A percentile compares a stretch with the other conserved stretches of the same genome.
Conservation (phyloP, 2,329 filamentous ascomycete genomes). For the Plenodomus lindquistii region DNA sequence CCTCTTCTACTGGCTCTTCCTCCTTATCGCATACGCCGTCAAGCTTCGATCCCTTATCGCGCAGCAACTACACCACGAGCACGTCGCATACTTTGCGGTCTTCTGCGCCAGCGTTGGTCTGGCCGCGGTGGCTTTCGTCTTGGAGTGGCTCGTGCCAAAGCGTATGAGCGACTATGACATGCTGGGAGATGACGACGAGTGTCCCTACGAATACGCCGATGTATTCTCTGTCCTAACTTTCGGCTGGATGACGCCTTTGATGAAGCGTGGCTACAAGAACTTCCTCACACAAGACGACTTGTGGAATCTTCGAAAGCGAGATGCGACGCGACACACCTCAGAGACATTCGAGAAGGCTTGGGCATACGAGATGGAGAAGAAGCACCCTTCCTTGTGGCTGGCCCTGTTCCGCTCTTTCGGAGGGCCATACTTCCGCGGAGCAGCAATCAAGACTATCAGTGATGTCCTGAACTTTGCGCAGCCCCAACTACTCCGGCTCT, state of each 20-base stretch:
- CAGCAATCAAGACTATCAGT: constrained; percentile 86
- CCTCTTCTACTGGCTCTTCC: constrained; percentile 89
- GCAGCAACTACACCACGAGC: constrained; percentile 69
- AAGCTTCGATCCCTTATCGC: constrained; percentile 86
- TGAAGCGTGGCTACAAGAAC: constrained; percentile 90
- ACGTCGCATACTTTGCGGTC: constrained; percentile 74
- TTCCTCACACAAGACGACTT: constrained; percentile 93
- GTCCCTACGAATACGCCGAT: constrained; percentile 86
- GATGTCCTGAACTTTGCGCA: constrained; percentile 86
- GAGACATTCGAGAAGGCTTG: constrained; percentile 73
- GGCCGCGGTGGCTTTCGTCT: constrained; percentile 69
- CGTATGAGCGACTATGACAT: constrained; percentile 70
- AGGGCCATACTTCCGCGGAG: constrained; percentile 77
- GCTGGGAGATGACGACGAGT: constrained; percentile 69
- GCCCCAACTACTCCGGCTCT: constrained; percentile 81
- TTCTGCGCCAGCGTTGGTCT: constrained; percentile 75
- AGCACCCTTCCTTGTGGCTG: constrained; percentile 80
- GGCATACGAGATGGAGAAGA: constrained; percentile 72
- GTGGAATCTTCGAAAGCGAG: constrained; percentile 83
- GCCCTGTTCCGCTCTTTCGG: constrained; percentile 84
- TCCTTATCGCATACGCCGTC: constrained; percentile 75
- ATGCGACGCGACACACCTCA: constrained; percentile 77
- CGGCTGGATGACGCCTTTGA: constrained; percentile 98
- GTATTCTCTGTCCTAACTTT: constrained; percentile 94
- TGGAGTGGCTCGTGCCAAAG: constrained; percentile 90